Evolutionary conservation across 306 rosid genomes (phyloP).

Genomic region (Luffa aegyptiaca): DNA sequence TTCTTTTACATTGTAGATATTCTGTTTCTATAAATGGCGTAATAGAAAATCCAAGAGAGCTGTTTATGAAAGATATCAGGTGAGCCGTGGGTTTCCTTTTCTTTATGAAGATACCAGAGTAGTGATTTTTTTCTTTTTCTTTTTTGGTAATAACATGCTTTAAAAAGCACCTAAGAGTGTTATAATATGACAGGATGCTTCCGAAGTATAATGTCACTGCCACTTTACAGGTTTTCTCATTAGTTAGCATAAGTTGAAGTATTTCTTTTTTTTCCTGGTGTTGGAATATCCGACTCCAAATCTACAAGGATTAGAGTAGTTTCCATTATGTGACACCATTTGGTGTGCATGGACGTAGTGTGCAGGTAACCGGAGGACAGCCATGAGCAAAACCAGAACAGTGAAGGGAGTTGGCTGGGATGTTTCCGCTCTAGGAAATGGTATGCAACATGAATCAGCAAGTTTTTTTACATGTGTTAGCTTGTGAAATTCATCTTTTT

Average conservation of each 20-base stretch:
- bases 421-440: conserved; percentile 92
- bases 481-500: neutral
- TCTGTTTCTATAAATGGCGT: conserved; percentile 48
- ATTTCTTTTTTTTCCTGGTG: neutral
- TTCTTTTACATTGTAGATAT: conserved; percentile 42
- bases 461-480: neutral
- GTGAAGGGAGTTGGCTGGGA: conserved; percentile 95
- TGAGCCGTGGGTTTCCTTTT: conserved; percentile 19
- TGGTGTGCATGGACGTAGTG: conserved; percentile 38
- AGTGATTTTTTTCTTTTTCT: neutral
- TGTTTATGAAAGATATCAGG: conserved; percentile 76
- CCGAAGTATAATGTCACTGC: conserved; percentile 80
- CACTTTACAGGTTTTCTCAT: conserved; percentile 59
- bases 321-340: neutral
- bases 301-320: neutral
- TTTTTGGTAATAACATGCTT: neutral
- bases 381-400: conserved; percentile 75
- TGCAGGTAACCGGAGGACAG: conserved; percentile 94
- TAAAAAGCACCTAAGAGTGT: conserved; percentile 3
- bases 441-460: conserved; percentile 27
- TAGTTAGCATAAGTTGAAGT: neutral
- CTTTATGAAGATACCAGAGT: neutral
- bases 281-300: neutral
- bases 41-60: conserved; percentile 36
- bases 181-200: conserved; percentile 48